A percentile compares a stretch with the other conserved stretches of the same genome.
Conservation (phyloP, 208 protist genomes). For the Crithidia fasciculata region DNA sequence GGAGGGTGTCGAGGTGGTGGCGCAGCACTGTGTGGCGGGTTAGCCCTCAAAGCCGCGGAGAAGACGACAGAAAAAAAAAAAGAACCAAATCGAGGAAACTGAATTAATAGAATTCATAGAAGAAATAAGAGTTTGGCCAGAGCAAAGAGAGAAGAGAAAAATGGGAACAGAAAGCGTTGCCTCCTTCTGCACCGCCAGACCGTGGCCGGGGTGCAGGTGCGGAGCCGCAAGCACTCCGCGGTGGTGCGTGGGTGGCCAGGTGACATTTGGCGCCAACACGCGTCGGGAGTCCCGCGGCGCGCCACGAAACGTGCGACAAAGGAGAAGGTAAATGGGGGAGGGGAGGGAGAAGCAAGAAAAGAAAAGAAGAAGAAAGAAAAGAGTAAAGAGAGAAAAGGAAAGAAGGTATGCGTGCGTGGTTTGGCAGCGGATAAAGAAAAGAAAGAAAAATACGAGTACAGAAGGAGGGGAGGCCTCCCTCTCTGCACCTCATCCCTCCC, state of each 20-base stretch:
- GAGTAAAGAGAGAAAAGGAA: not conserved
- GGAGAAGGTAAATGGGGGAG: not conserved
- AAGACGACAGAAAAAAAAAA: too few relatives aligned
- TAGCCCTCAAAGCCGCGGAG: too few relatives aligned
- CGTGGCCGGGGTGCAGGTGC: too few relatives aligned
- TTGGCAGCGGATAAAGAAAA: too few relatives aligned
- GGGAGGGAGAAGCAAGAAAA: not conserved
- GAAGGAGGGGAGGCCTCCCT: too few relatives aligned
- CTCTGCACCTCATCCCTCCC: too few relatives aligned
- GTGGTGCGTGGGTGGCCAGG: not conserved
- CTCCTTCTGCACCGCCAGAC: not conserved
- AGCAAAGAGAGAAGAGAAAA: not conserved
- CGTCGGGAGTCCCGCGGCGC: too few relatives aligned
- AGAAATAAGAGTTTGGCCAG: not conserved
- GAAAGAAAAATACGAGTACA: too few relatives aligned
- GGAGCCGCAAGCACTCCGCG: not conserved
- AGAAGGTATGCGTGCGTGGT: not conserved
- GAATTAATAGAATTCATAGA: too few relatives aligned
- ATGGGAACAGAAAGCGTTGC: not conserved
- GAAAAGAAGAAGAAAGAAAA: not conserved
- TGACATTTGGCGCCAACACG: constrained; percentile 1
- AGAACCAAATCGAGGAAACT: too few relatives aligned
- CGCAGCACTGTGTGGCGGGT: too few relatives aligned
- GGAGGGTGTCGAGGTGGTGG: not conserved
- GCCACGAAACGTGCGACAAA: too few relatives aligned